These are phyloP conservation scores for Boletus tomentosulus DNA, from an alignment of 768 basidiomycete genomes.

Conservation along the genomic window DNA sequence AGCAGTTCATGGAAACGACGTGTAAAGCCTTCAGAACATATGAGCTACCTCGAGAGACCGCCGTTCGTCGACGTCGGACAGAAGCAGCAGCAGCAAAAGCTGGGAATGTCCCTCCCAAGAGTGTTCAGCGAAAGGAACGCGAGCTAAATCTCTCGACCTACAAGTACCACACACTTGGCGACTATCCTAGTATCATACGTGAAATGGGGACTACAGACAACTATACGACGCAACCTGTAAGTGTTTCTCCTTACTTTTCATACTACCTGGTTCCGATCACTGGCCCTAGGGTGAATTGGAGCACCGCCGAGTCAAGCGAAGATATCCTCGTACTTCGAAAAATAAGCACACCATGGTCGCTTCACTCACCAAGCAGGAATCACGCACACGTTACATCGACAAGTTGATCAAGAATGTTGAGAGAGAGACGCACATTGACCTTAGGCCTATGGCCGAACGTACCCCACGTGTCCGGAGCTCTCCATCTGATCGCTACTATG, in stretches of 20 bases:
- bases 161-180: background rate
- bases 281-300: background rate
- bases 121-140: background rate
- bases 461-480: background rate
- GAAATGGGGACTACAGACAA: background rate
- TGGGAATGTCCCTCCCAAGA: background rate
- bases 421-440: too few relatives aligned
- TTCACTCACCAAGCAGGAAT: background rate
- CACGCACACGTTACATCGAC: background rate
- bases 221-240: background rate
- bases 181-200: background rate
- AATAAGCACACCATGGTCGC: background rate
- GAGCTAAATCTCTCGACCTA: background rate
- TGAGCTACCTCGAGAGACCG: background rate
- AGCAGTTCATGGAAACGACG: background rate
- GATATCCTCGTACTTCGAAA: background rate
- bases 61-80: background rate
- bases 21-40: background rate
- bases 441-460: background rate
- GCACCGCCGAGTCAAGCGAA: background rate
- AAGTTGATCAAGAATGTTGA: background rate
- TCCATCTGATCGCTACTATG: background rate
- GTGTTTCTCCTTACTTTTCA: too few relatives aligned
- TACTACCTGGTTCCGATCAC: too few relatives aligned
- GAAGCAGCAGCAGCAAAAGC: background rate